Conservation (phyloP, 2,329 filamentous ascomycete genomes). For the Sarocladium strictum region DNA sequence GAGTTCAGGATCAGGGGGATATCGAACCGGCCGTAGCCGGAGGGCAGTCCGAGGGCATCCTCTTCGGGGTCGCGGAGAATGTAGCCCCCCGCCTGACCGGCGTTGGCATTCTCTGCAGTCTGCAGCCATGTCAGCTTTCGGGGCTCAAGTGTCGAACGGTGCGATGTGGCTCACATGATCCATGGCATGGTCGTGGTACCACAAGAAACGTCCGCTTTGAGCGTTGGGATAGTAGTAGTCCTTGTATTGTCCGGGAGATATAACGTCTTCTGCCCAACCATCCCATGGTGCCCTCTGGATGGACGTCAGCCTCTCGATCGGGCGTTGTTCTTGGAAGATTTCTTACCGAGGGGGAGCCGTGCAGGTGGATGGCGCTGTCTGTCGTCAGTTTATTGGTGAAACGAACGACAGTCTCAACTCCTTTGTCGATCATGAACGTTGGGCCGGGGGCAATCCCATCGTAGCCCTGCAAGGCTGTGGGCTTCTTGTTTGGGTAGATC, state of each 20-base stretch:
- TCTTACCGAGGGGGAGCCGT: conserved; percentile 33
- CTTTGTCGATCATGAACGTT: conserved; percentile 41
- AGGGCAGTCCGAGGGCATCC: conserved; percentile 41
- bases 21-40: conserved; percentile 44
- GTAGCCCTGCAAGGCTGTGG: conserved; percentile 36
- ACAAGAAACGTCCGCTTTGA: conserved; percentile 44
- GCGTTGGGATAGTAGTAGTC: conserved; percentile 58
- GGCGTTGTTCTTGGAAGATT: neutral
- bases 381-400: conserved; percentile 43
- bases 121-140: conserved; percentile 10
- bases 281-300: conserved; percentile 67
- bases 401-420: conserved; percentile 46
- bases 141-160: neutral
- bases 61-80: conserved; percentile 46
- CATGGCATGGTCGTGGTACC: conserved; percentile 49
- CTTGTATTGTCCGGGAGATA: conserved; percentile 46
- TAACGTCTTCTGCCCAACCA: conserved; percentile 42
- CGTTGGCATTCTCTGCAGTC: conserved; percentile 50
- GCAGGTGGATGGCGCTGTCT: conserved; percentile 45
- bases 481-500: conserved; percentile 29
- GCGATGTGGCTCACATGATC: conserved; percentile 20
- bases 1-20: conserved; percentile 43
- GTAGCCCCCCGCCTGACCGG: conserved; percentile 51
- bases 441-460: conserved; percentile 50
- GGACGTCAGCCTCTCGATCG: conserved; percentile 28